Percentiles rank a stretch among this genome's conserved stretches.
Evolutionary conservation across 176 grass and related monocot species (phyloP).

Genomic region (Juncus effusus): DNA sequence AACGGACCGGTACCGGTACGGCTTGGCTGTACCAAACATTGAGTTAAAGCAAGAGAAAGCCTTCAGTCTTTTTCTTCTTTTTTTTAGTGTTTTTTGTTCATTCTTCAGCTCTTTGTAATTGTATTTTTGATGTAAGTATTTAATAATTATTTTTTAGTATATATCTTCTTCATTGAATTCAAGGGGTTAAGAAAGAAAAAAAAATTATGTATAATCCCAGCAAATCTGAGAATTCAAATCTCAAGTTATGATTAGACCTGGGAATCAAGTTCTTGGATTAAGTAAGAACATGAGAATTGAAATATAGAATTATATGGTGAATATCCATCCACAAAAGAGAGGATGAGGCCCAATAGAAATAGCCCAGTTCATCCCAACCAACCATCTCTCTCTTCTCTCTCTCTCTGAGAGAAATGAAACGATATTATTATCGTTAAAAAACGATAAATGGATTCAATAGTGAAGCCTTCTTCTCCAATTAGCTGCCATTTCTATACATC

Average conservation of each 20-base stretch:
- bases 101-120: neutral
- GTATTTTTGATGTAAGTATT: no score
- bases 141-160: no score
- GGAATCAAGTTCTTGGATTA: no score
- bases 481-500: neutral
- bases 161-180: no score
- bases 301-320: no score
- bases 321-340: no score
- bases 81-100: neutral
- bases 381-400: constrained; percentile 3
- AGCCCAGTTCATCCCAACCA: neutral
- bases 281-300: no score
- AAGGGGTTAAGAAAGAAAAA: no score
- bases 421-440: neutral
- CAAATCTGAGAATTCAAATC: no score
- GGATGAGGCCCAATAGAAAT: constrained; percentile 11
- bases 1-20: neutral
- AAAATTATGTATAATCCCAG: no score
- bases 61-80: constrained; percentile 1
- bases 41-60: constrained; percentile 20
- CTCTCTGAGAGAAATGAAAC: neutral
- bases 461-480: neutral
- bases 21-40: constrained; percentile 27
- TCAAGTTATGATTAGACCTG: no score
- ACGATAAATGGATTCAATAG: neutral